Base-by-base conservation (phyloP, 352 stramenopile species). In the Phytophthora sp. region DNA sequence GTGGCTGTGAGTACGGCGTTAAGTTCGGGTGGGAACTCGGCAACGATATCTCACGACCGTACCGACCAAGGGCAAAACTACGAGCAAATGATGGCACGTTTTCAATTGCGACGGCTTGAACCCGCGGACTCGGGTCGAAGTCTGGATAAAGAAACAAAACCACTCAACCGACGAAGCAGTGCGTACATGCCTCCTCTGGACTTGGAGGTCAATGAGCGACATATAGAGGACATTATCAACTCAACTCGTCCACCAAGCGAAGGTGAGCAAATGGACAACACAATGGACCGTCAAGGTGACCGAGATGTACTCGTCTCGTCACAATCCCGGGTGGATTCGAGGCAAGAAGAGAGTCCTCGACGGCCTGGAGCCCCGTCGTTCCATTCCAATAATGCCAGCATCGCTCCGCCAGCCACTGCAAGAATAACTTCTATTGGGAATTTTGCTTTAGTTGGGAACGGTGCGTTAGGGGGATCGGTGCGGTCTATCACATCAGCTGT, bases 41-140 rank as follows among this genome's bases (percentile, higher is more conserved):
- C 50, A 20, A 60, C 33, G 11, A 38, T 27, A 5, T n/a, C n/a
- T n/a, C n/a, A n/a, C n/a, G n/a, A n/a, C n/a, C n/a, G n/a, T n/a
- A n/a, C n/a, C n/a, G 54, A 62, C 6, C 42, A 61, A 50, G 73
- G 60, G 0, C 61, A 73, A 23, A 71, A 76, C 5, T 83, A 82
- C 35, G 77, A 86, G 46, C 38, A 78, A 16, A 76, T 86, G 66
- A 84, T 88, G 74, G 69, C 79, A 42, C 74, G 72, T 1, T 88
- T 84, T 55, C 79, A 86, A 47, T 27, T 86, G 18, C 73, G 79
- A 6, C 59, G 75, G 0, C 42, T 84, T 6, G 66, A 79, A 11
- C 21, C 29, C 6, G 24, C 36, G 2, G 45, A 56, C 16, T 69
- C 58, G 5, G 30, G 35, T 5, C 44, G 52, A 51, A 59, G 53